These are phyloP conservation scores for Kwoniella dejecticola DNA, from an alignment of 768 basidiomycete species.

Conservation along the genomic window DNA sequence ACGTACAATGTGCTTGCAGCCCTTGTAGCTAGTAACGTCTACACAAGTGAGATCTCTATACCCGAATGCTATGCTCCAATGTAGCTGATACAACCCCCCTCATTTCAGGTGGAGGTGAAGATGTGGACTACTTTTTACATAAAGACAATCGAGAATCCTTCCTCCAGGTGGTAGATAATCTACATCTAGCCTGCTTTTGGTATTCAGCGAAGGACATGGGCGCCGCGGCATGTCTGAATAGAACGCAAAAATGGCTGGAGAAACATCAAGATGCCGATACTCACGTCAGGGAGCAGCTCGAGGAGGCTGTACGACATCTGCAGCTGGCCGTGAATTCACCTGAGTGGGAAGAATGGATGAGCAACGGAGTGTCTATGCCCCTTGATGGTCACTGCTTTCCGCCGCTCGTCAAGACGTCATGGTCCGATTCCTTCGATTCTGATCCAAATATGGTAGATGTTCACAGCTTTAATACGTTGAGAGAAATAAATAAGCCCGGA, in stretches of 20 bases:
- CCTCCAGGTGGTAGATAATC: constrained; percentile 41
- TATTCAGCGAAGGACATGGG: constrained; percentile 36
- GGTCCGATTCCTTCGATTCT: constrained; percentile 33
- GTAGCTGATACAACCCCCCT: background rate
- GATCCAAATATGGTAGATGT: constrained; percentile 26
- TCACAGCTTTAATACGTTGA: constrained; percentile 19
- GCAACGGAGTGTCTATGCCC: constrained; percentile 28
- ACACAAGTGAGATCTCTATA: constrained; percentile 17
- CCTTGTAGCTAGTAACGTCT: constrained; percentile 32
- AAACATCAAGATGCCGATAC: constrained; percentile 8
- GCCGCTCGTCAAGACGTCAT: constrained; percentile 17
- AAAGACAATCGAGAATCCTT: constrained; percentile 29
- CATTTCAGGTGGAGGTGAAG: constrained; percentile 31
- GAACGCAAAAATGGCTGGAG: constrained; percentile 20
- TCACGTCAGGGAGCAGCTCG: constrained; percentile 13
- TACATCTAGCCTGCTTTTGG: constrained; percentile 49
- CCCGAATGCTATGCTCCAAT: background rate
- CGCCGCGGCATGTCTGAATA: constrained; percentile 15
- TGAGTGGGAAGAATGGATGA: constrained; percentile 46
- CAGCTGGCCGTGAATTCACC: constrained; percentile 25
- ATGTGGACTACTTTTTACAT: constrained; percentile 45
- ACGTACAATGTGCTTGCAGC: constrained; percentile 49
- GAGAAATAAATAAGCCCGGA: constrained; percentile 25
- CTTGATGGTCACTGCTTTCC: constrained; percentile 27
- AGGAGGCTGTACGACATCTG: constrained; percentile 29